These are phyloP conservation scores for Tremella yokohamensis DNA, from an alignment of 768 basidiomycete species.

Conservation along the genomic window DNA sequence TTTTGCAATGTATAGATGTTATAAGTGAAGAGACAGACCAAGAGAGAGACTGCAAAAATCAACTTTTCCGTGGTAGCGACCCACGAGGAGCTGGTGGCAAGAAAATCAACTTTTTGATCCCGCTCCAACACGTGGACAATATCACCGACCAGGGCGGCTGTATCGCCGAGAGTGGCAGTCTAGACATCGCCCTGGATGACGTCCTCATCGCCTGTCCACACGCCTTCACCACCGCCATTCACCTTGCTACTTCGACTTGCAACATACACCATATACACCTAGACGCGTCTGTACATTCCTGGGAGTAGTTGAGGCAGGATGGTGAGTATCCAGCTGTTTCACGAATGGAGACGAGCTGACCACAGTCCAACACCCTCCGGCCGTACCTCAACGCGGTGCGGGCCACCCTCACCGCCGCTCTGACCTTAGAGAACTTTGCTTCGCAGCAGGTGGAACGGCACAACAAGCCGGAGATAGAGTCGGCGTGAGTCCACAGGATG, in stretches of 20 bases:
- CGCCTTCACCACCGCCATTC: conserved; percentile 1
- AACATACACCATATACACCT: too few relatives aligned
- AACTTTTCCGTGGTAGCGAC: too few relatives aligned
- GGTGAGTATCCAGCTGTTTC: conserved; percentile 1
- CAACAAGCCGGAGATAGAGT: conserved; percentile 95
- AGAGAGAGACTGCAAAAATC: conserved; percentile 1
- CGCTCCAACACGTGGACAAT: background rate
- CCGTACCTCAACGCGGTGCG: conserved; percentile 95
- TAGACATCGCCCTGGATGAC: background rate
- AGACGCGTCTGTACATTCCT: background rate
- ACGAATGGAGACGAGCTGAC: background rate
- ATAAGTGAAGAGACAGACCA: background rate
- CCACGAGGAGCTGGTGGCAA: too few relatives aligned
- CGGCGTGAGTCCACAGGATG: conserved; percentile 58
- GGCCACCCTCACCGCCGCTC: conserved; percentile 92
- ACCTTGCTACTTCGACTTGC: conserved; percentile 2
- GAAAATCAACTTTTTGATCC: conserved; percentile 10
- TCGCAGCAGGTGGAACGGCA: conserved; percentile 97
- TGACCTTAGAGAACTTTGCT: conserved; percentile 95
- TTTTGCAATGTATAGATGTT: too few relatives aligned
- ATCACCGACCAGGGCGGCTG: background rate
- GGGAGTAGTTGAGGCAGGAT: background rate
- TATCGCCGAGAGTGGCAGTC: conserved; percentile 1
- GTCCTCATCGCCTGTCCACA: background rate
- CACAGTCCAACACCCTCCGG: conserved; percentile 86